Conservation (phyloP, 164 flowering plant species). For the Stephania japonica region DNA sequence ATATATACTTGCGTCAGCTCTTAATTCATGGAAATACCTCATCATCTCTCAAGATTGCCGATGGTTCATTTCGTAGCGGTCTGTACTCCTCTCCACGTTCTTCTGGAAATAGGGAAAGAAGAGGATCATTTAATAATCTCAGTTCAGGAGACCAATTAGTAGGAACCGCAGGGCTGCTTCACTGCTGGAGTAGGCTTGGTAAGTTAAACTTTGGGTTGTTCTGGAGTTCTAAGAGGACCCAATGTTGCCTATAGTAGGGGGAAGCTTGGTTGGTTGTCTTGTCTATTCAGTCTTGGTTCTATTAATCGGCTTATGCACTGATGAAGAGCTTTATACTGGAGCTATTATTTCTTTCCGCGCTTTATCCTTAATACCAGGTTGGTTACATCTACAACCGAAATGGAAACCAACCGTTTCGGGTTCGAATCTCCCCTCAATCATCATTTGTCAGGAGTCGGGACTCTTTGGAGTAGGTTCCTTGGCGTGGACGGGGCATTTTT, state of each 20-base stretch:
- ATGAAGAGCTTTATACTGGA: too few species aligned
- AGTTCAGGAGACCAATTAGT: neutral
- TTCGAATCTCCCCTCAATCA: neutral
- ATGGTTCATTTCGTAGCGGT: constrained; percentile 41
- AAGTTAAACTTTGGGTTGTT: neutral
- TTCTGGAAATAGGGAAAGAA: constrained; percentile 27
- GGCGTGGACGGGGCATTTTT: too few species aligned
- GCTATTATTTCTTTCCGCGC: too few species aligned
- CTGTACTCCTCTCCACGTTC: constrained; percentile 32
- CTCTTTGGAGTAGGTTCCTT: too few species aligned
- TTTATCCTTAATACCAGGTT: too few species aligned
- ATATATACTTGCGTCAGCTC: neutral
- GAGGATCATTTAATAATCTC: neutral
- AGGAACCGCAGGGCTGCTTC: neutral
- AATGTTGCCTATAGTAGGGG: neutral
- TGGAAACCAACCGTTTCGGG: neutral
- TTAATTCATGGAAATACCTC: constrained; percentile 15
- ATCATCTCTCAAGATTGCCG: constrained; percentile 26
- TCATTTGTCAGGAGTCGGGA: too few species aligned
- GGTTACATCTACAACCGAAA: too few species aligned
- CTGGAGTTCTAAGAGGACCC: neutral
- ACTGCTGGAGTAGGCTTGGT: neutral
- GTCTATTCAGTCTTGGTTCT: neutral
- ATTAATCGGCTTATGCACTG: too few species aligned
- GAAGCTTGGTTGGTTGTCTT: neutral